Evolutionary conservation across 805 yeast genomes (phyloP).

Genomic region (Teunomyces funiuensis): DNA sequence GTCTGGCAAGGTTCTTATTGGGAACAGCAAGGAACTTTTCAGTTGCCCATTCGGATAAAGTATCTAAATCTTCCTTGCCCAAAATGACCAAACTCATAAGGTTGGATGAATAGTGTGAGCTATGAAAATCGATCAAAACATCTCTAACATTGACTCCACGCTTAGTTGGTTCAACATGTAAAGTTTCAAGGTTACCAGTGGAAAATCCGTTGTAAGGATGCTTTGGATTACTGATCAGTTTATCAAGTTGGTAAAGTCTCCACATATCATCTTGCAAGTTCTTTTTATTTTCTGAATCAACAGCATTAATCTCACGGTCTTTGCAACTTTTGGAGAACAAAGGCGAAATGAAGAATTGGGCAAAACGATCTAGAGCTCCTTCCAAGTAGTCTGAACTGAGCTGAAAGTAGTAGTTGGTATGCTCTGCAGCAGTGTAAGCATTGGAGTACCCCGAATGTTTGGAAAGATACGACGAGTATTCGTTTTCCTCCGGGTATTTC

Average conservation of each 20-base stretch:
- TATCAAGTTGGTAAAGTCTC: constrained; percentile 85
- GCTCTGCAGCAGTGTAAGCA: constrained; percentile 87
- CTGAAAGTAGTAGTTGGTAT: constrained; percentile 90
- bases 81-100: constrained; percentile 83
- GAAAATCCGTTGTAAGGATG: constrained; percentile 90
- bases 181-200: constrained; percentile 81
- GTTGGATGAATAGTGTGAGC: constrained; percentile 74
- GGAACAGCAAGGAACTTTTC: constrained; percentile 64
- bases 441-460: constrained; percentile 87
- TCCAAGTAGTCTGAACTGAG: constrained; percentile 70
- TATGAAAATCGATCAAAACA: constrained; percentile 74
- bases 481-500: constrained; percentile 74
- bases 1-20: constrained; percentile 46
- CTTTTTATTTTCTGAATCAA: constrained; percentile 93
- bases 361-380: constrained; percentile 89
- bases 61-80: constrained; percentile 77
- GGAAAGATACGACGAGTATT: constrained; percentile 69
- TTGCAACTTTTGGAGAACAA: constrained; percentile 71
- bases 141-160: constrained; percentile 75
- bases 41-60: constrained; percentile 67
- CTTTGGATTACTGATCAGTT: constrained; percentile 62
- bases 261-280: constrained; percentile 86
- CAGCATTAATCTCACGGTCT: constrained; percentile 91
- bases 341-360: constrained; percentile 89
- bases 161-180: constrained; percentile 61